Percentiles rank a stretch among this genome's conserved stretches.
phyloP scores from a whole-genome alignment of 805 yeast genomes.

The Lipomyces spencermartinsiae region DNA sequence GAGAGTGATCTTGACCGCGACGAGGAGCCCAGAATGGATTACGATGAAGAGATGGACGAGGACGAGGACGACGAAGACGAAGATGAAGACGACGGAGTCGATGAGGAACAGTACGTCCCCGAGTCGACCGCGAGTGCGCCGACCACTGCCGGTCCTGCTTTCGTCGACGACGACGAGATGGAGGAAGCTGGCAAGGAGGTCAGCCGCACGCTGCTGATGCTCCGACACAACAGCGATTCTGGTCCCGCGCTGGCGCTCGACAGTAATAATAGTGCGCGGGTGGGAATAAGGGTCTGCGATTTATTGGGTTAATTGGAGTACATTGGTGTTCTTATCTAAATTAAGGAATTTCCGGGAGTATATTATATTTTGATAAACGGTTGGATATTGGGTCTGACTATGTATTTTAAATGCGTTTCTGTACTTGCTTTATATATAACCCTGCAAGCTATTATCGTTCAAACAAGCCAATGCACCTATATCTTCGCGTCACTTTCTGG shows the following conservation, averaged over 20 bases:
- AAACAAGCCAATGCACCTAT: neutral
- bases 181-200: constrained; percentile 38
- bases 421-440: neutral
- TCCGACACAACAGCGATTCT: constrained; percentile 25
- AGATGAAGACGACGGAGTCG: constrained; percentile 49
- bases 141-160: neutral
- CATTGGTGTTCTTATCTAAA: neutral
- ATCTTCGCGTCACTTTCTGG: constrained; percentile 23
- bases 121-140: constrained; percentile 12
- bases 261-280: constrained; percentile 7
- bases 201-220: constrained; percentile 33
- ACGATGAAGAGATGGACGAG: constrained; percentile 10
- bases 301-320: constrained; percentile 27
- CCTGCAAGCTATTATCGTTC: too few species aligned
- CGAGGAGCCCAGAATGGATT: neutral
- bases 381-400: neutral
- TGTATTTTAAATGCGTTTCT: neutral
- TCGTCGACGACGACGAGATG: constrained; percentile 28
- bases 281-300: constrained; percentile 36
- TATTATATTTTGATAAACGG: neutral
- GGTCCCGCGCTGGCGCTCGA: constrained; percentile 2
- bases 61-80: constrained; percentile 47
- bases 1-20: constrained; percentile 2
- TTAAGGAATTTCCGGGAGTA: neutral
- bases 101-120: constrained; percentile 43